Evolutionary conservation across 2,329 filamentous ascomycete genomes (phyloP).

Genomic region (Sporothrix humicola): DNA sequence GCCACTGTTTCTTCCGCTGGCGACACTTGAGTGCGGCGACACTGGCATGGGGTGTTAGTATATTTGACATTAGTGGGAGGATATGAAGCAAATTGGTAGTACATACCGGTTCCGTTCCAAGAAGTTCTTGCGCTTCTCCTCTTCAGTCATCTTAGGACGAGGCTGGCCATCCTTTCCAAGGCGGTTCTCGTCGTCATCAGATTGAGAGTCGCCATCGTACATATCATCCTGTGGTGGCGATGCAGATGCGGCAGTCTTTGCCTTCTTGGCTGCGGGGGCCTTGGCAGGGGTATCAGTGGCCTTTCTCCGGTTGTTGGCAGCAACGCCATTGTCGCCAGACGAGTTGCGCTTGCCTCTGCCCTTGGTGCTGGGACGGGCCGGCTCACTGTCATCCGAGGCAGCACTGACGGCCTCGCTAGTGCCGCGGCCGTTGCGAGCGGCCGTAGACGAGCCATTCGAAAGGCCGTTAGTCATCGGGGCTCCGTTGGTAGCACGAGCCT

Average conservation of each 20-base stretch:
- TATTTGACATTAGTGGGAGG: background rate
- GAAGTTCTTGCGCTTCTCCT: conserved; percentile 98
- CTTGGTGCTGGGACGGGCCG: conserved; percentile 67
- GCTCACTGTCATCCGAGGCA: conserved; percentile 74
- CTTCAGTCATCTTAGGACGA: conserved; percentile 89
- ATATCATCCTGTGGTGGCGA: conserved; percentile 36
- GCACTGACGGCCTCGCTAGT: conserved; percentile 72
- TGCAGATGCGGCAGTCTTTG: conserved; percentile 57
- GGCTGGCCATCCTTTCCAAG: conserved; percentile 63
- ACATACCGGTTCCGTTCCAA: conserved; percentile 86
- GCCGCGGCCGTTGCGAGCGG: conserved; percentile 54
- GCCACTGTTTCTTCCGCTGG: conserved; percentile 98
- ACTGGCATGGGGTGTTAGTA: conserved; percentile 55
- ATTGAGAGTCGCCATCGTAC: conserved; percentile 40
- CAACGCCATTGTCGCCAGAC: conserved; percentile 45
- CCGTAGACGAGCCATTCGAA: background rate
- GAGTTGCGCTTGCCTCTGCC: conserved; percentile 72
- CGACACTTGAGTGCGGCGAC: conserved; percentile 96
- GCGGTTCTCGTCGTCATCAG: conserved; percentile 56
- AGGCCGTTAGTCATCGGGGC: conserved; percentile 59
- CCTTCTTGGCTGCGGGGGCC: conserved; percentile 70
- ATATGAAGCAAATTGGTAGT: background rate
- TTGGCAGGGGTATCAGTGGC: conserved; percentile 70
- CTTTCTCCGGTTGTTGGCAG: conserved; percentile 75
- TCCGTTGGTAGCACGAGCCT: conserved; percentile 45